Base-by-base conservation (phyloP, 768 basidiomycete genomes). In the Tricholoma bakamatsutake region DNA sequence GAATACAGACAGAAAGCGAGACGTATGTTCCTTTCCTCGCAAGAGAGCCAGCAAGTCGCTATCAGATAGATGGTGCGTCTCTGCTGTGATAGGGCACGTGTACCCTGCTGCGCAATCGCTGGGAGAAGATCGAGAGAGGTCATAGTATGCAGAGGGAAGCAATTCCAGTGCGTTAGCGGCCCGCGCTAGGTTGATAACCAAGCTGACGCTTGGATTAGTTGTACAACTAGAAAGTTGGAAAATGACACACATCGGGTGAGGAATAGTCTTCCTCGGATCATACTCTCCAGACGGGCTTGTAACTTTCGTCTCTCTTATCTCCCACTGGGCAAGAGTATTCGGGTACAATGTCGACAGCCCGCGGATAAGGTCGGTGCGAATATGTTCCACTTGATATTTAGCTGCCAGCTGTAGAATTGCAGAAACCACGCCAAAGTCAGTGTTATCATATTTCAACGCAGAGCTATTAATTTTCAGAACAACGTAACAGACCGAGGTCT, bases 141-240 rank as follows among this genome's bases (percentile, higher is more conserved):
- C 89, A 67, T 91, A 91, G 70, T 88, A 88, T 5, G 88, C 88
- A 28, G 88, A 79, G 4, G 88, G 87, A 3, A 90, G 73, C 33
- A 90, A 78, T 60, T 82, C 78, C 0, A 71, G 72, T 0, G 82
- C 76, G 40, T 80, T 69, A 27, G 79, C 76, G 54, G 80, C 78
- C 55, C 81, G 76, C 18, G 85, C 87, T 4, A 90, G 70, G 48
- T 83, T 84, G 61, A 90, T 87, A 54, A 89, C 72, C 33, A 82
- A 69, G 60, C 87, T 89, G 30, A 47, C 35, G 15, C 46, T 39
- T 15, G 55, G 39, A 2, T 48, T 7, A 17, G 28, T 31, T 24
- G 12, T n/a, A 30, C 18, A 6, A 45, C 28, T 9, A 7, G 6
- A 30, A 48, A 30, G 8, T 31, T 30, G 11, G 28, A 15, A 55